Evolutionary conservation across 2,329 filamentous ascomycete genomes (phyloP).

Genomic region (Bipolaris bicolor): DNA sequence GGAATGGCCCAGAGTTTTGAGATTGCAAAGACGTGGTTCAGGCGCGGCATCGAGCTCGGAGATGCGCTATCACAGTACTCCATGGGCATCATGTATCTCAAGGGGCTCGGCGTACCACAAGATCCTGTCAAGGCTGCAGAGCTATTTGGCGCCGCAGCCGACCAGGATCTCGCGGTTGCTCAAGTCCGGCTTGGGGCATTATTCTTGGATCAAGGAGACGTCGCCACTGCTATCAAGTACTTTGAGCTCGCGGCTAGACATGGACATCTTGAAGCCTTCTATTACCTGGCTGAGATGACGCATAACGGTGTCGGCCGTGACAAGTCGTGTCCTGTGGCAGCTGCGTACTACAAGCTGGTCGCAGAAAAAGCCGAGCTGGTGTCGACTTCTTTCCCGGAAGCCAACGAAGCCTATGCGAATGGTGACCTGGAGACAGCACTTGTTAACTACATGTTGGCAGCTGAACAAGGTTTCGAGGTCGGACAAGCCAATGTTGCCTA

Average conservation of each 20-base stretch:
- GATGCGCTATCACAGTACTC: slow-evolving; percentile 86
- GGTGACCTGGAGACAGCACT: slow-evolving; percentile 82
- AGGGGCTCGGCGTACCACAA: slow-evolving; percentile 74
- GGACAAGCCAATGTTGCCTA: slow-evolving; percentile 91
- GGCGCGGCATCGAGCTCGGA: slow-evolving; percentile 73
- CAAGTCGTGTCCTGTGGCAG: slow-evolving; percentile 75
- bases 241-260: slow-evolving; percentile 86
- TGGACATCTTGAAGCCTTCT: slow-evolving; percentile 85
- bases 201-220: slow-evolving; percentile 86
- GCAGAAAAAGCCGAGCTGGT: slow-evolving; percentile 87
- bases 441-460: slow-evolving; percentile 82
- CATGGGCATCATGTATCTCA: slow-evolving; percentile 80
- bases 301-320: slow-evolving; percentile 81
- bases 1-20: slow-evolving; percentile 79
- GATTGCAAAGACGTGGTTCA: slow-evolving; percentile 81
- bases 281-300: slow-evolving; percentile 88
- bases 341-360: slow-evolving; percentile 86
- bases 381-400: slow-evolving; percentile 80
- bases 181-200: slow-evolving; percentile 83
- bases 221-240: slow-evolving; percentile 79
- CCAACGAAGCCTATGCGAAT: slow-evolving; percentile 79
- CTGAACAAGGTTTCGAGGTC: slow-evolving; percentile 89
- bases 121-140: slow-evolving; percentile 76
- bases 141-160: slow-evolving; percentile 77
- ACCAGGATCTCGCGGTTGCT: slow-evolving; percentile 79